Conservation (phyloP, 768 basidiomycete genomes). For the Pleurotus sapidus region DNA sequence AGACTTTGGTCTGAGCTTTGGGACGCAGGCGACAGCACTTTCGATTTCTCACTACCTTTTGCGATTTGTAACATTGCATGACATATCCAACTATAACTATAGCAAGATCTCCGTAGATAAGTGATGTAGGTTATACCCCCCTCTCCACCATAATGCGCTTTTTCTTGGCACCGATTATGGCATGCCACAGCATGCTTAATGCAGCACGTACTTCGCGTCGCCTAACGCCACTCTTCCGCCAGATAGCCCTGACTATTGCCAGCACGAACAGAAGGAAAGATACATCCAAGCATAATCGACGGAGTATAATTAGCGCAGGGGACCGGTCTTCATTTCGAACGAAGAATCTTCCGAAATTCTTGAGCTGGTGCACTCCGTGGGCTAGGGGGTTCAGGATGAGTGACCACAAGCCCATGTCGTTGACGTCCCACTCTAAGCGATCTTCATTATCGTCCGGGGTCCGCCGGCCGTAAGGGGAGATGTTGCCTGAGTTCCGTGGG, state of each 20-base stretch:
- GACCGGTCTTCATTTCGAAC: constrained; percentile 57
- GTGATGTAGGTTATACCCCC: constrained; percentile 32
- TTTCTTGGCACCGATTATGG: constrained; percentile 55
- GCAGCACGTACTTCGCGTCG: constrained; percentile 67
- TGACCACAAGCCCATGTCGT: constrained; percentile 85
- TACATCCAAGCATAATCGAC: constrained; percentile 74
- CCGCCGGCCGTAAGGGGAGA: constrained; percentile 38
- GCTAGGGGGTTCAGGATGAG: constrained; percentile 62
- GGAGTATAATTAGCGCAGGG: constrained; percentile 63
- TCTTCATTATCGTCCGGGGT: constrained; percentile 36
- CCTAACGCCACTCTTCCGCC: constrained; percentile 69
- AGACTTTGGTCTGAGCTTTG: too few relatives aligned
- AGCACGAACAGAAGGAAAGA: constrained; percentile 70
- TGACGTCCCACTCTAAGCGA: constrained; percentile 58
- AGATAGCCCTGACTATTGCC: constrained; percentile 52
- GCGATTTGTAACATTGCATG: neutral
- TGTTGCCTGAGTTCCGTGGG: constrained; percentile 27
- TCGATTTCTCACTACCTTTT: neutral
- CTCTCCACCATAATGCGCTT: constrained; percentile 47
- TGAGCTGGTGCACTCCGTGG: constrained; percentile 45
- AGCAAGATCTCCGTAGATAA: neutral
- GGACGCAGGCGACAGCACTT: too few relatives aligned
- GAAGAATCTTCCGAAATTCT: constrained; percentile 55
- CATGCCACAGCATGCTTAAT: constrained; percentile 65
- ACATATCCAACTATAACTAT: neutral